Conservation (phyloP, 228 moss, liverwort and hornwort genomes). For the Sphagnum fallax region DNA sequence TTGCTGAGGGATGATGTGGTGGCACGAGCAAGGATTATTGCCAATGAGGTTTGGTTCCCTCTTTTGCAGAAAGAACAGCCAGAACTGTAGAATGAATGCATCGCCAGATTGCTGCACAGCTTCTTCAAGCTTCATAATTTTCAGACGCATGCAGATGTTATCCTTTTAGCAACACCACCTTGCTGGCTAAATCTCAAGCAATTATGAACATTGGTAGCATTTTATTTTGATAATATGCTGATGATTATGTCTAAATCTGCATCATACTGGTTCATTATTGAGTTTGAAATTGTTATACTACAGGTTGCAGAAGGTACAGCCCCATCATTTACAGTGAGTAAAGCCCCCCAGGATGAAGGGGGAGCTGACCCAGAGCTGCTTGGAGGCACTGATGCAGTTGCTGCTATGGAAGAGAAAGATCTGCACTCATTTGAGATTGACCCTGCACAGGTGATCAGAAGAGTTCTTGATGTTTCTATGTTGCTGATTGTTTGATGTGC, state of each 20-base stretch:
- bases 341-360: constrained; percentile 58
- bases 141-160: too few species aligned
- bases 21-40: constrained; percentile 55
- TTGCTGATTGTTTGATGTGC: too few species aligned
- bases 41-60: constrained; percentile 25
- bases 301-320: constrained; percentile 32
- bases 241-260: too few species aligned
- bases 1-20: constrained; percentile 76
- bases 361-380: constrained; percentile 57
- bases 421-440: constrained; percentile 84
- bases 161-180: too few species aligned
- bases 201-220: too few species aligned
- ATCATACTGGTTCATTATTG: too few species aligned
- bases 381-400: constrained; percentile 49
- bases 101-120: too few species aligned
- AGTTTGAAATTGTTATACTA: neutral
- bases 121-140: too few species aligned
- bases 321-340: constrained; percentile 60
- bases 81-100: too few species aligned
- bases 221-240: too few species aligned
- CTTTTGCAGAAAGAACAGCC: neutral
- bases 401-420: constrained; percentile 78
- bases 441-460: constrained; percentile 62
- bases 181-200: too few species aligned
- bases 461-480: neutral